A percentile compares a stretch with the other conserved stretches of the same genome.
Conservation (phyloP, 352 stramenopile genomes). For the Thalassiosira hispida region DNA sequence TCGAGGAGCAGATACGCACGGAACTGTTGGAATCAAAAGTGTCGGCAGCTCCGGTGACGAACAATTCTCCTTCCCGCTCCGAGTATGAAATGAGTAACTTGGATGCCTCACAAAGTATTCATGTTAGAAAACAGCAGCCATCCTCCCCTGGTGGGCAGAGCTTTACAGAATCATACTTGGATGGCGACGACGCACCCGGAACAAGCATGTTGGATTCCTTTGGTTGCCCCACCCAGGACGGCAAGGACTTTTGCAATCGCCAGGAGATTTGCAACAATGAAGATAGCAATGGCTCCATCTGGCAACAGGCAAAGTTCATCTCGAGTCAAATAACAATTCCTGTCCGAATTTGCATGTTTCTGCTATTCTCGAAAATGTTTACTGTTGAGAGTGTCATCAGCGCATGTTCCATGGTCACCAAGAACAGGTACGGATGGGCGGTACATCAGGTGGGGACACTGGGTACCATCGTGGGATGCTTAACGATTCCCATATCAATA, state of each 20-base stretch:
- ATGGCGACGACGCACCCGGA: too few relatives aligned
- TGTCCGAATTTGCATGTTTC: constrained; percentile 51
- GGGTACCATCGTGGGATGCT: constrained; percentile 63
- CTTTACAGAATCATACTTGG: too few relatives aligned
- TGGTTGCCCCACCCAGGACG: not conserved
- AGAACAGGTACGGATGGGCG: constrained; percentile 76
- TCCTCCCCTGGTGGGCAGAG: too few relatives aligned
- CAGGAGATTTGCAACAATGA: constrained; percentile 8
- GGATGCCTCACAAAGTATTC: not conserved
- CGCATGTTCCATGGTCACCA: constrained; percentile 65
- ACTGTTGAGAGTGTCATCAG: constrained; percentile 70
- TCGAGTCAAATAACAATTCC: constrained; percentile 48
- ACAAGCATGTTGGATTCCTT: not conserved
- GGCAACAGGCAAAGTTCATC: constrained; percentile 31
- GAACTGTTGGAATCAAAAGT: constrained; percentile 11
- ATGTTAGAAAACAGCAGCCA: too few relatives aligned
- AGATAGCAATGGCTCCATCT: constrained; percentile 16
- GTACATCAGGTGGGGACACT: constrained; percentile 71
- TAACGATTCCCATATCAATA: constrained; percentile 55
- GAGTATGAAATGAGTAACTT: constrained; percentile 37
- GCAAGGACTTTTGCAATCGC: not conserved
- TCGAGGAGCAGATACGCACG: constrained; percentile 48
- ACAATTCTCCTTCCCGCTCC: not conserved
- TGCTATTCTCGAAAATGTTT: constrained; percentile 70
- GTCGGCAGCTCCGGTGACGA: not conserved